Evolutionary conservation across 2,329 filamentous ascomycete genomes (phyloP), one percentile per base, ranked within the genome.

Genomic region (Hypoxylon sp.): DNA sequence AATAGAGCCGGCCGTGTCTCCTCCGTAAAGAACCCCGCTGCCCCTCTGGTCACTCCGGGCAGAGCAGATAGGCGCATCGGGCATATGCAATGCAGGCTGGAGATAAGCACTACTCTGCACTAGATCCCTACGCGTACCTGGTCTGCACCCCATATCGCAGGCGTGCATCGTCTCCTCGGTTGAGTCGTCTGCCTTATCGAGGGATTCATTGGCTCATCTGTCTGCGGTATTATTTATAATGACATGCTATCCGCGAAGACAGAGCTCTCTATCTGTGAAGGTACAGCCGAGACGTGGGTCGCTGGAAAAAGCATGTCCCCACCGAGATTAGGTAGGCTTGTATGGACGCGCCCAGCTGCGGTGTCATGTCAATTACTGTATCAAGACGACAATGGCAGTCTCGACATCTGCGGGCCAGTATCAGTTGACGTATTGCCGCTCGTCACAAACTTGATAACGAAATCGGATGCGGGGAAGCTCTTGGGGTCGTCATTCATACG

Each of bases 401-500:
- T n/a, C n/a, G n/a, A n/a, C n/a, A 42, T 38, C 7, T 27, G 18
- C 23, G n/a, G 27, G n/a, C 31, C 31, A 40, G 21, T 61, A 35
- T 49, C 42, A 48, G 51, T 50, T 8, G 40, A 58, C 47, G 50
- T 21, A 18, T 29, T 29, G 23, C 21, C 48, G 18, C 13, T 4
- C 23, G 13, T 35, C 15, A 18, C 15, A 35, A 15, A 7, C 15
- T 35, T 37, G 55, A 58, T 58, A 62, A 59, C 53, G 27, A 21
- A 29, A 6, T 40, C 38, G 43, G 13, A 50, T 56, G 59, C 59
- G 59, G 59, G 59, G 59, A 62, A 56, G 20, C 20, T 48, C 42
- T 43, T 45, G 42, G 50, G 42, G 50, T 50, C 35, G n/a, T 56
- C 23, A 42, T 41, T 31, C 23, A 29, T 41, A 46, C 43, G 24